Evolutionary conservation across 306 rosid species (phyloP), one percentile per base, ranked within the genome.

Genomic region (Dicorynia guianensis): DNA sequence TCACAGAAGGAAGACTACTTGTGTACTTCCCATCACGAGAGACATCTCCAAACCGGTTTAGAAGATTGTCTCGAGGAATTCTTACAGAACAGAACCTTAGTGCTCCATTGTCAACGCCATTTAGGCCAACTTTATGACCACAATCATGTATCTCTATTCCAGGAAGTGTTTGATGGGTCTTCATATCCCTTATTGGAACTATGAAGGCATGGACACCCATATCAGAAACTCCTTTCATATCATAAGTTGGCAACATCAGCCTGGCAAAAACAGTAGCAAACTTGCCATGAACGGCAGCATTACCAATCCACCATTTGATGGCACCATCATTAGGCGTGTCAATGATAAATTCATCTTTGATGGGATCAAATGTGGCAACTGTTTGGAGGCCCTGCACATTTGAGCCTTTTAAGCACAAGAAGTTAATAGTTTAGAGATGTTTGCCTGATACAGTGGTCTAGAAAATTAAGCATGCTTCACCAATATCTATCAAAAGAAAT

Each of bases 231-330:
- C 88, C 94, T 72, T 85, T 92, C 25, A 77, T 14, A 59, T 86
- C 91, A 77, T 87, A 86, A 58, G 86, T 79, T 14, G 96, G 99
- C 79, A 95, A 76, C 74, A 86, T 53, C 77, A 95, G 77, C 86
- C 89, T 87, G 10, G 99, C 97, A 61, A 95, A 95, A 75, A 95
- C 97, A 44, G 93, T 74, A 60, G 99, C 97, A 81, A 95, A 89
- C 82, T 95, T 95, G 55, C 99, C 99, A 56, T 95, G 99, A 79
- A 92, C 97, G 4, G 99, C 99, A 55, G 99, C 99, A 81, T 95
- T 95, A 17, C 99, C 99, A 73, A 95, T 95, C 99, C 99, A 95
- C 99, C 99, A 95, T 85, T 92, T 95, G 81, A 95, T 92, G 75
- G 99, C 97, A 69, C 99, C 99, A 74, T 95, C 97, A 74, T 89